Evolutionary conservation across 1,284 basidiomycete species (phyloP).

Genomic region (Apiotrichum domesticum): DNA sequence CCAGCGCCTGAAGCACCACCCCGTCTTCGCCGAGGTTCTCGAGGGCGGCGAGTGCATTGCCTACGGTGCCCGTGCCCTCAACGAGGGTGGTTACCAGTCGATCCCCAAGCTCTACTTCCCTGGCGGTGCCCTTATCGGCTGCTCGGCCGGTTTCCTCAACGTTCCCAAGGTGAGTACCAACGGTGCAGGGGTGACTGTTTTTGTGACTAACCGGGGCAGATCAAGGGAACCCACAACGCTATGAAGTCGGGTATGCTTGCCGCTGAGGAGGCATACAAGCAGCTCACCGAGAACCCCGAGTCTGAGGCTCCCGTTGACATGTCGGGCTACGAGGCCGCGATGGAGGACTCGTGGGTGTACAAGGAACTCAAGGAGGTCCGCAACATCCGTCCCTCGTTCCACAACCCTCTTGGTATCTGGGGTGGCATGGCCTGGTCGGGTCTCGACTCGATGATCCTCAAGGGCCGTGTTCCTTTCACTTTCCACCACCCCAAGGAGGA

Average conservation of each 20-base stretch:
- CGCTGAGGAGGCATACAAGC: slow-evolving; percentile 76
- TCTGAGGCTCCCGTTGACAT: slow-evolving; percentile 56
- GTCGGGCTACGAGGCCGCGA: slow-evolving; percentile 64
- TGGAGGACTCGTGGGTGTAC: slow-evolving; percentile 81
- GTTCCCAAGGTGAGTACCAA: slow-evolving; percentile 60
- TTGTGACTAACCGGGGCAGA: slow-evolving; percentile 43
- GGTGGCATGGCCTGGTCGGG: slow-evolving; percentile 90
- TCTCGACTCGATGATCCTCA: slow-evolving; percentile 76
- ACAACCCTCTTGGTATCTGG: slow-evolving; percentile 73
- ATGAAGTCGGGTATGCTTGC: slow-evolving; percentile 99
- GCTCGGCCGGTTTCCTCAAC: slow-evolving; percentile 94
- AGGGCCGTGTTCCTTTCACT: slow-evolving; percentile 87
- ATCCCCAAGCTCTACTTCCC: slow-evolving; percentile 90
- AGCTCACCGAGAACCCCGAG: slow-evolving; percentile 47
- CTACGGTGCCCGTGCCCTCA: slow-evolving; percentile 85
- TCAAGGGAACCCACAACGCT: slow-evolving; percentile 99
- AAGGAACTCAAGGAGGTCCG: slow-evolving; percentile 84
- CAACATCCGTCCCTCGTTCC: slow-evolving; percentile 88
- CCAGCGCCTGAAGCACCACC: slow-evolving; percentile 95
- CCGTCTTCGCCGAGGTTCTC: slow-evolving; percentile 76
- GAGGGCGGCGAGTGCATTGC: slow-evolving; percentile 73
- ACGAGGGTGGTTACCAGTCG: slow-evolving; percentile 91
- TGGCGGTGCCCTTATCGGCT: slow-evolving; percentile 90
- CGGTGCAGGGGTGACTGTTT: too few species aligned
- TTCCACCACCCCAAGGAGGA: slow-evolving; percentile 69